phyloP scores from a whole-genome alignment of 345 rosid species.

The Reutealis trisperma region DNA sequence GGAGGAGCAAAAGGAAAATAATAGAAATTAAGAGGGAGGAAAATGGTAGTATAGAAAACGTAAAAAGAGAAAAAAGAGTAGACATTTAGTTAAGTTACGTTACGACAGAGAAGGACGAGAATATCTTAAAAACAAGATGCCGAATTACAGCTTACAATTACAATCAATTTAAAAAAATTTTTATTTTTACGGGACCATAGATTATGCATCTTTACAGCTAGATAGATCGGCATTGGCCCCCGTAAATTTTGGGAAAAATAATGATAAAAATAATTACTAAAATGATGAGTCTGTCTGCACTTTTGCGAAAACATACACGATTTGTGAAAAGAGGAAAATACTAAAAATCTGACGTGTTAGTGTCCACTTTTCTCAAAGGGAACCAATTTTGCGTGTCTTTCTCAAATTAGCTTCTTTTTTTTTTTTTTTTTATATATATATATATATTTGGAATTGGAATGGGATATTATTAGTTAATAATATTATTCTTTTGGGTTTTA shows the following conservation, averaged over 20 bases:
- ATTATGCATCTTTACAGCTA: background rate
- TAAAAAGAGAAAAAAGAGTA: background rate
- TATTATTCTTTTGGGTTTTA: too few species aligned
- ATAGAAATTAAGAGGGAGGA: background rate
- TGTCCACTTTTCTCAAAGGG: constrained; percentile 3
- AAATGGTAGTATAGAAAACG: background rate
- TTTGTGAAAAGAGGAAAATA: background rate
- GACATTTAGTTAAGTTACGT: constrained; percentile 21
- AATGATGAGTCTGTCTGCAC: background rate
- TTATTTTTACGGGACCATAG: background rate
- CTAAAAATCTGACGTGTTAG: background rate
- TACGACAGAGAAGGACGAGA: constrained; percentile 6
- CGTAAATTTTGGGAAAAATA: background rate
- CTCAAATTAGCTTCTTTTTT: background rate
- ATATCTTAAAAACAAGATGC: constrained; percentile 7
- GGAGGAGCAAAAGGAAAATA: background rate
- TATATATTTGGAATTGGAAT: too few species aligned
- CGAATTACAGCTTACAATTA: background rate
- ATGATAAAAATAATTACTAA: background rate
- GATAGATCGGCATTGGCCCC: background rate
- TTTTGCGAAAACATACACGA: background rate
- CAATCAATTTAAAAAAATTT: background rate
- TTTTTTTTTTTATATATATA: too few species aligned
- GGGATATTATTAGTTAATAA: too few species aligned
- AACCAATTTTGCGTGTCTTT: constrained; percentile 3